Conservation (phyloP, 179 eudicot genomes). For the Drosera spatulata region DNA sequence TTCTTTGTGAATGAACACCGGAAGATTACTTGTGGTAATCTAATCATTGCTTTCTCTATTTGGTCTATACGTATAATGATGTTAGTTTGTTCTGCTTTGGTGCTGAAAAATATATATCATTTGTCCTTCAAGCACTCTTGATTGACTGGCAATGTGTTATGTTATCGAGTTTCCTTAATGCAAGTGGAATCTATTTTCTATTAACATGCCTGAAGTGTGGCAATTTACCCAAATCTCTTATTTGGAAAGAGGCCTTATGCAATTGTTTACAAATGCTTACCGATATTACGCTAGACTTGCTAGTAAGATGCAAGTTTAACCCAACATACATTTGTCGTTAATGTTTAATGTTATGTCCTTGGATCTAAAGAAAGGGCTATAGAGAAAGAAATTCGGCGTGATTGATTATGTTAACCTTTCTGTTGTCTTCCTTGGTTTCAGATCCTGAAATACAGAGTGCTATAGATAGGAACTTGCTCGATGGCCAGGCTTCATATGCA, state of each 20-base stretch:
- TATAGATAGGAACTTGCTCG: slow-evolving; percentile 50
- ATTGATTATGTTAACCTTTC: not conserved
- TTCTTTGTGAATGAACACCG: slow-evolving; percentile 88
- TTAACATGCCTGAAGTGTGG: too few species aligned
- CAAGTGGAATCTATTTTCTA: too few species aligned
- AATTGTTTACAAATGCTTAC: too few species aligned
- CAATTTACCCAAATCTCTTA: too few species aligned
- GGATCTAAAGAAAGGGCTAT: not conserved
- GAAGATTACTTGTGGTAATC: slow-evolving; percentile 73
- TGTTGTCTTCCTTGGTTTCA: slow-evolving; percentile 17
- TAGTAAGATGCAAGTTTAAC: too few species aligned
- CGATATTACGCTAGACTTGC: too few species aligned
- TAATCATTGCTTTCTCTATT: not conserved
- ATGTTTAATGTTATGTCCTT: not conserved
- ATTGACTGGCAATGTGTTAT: too few species aligned
- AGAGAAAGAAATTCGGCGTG: not conserved
- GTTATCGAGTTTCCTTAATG: too few species aligned
- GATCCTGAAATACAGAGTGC: slow-evolving; percentile 68
- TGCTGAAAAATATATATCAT: not conserved
- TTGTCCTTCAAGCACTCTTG: too few species aligned
- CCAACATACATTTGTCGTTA: too few species aligned
- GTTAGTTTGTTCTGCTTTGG: not conserved
- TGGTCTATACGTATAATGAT: not conserved
- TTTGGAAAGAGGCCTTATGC: too few species aligned
- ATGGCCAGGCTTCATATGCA: slow-evolving; percentile 66